Percentiles rank a stretch among this genome's conserved stretches.
Evolutionary conservation across 129 eudicot species (phyloP).

Genomic region (Tagetes patula): DNA sequence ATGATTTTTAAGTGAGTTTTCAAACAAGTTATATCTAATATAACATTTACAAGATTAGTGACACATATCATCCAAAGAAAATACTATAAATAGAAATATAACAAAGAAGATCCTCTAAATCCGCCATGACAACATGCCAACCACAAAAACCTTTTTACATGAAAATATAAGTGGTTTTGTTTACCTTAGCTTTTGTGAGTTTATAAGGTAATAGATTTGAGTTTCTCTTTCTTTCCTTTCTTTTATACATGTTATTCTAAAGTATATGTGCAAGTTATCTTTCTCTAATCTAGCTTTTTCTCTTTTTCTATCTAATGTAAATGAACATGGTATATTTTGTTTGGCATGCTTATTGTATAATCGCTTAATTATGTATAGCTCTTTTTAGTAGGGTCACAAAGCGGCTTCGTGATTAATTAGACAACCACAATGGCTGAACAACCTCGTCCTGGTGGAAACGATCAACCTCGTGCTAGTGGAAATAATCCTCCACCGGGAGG

Average conservation of each 20-base stretch:
- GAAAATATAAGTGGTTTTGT: background rate
- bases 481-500: slow-evolving; percentile 22
- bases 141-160: slow-evolving; percentile 21
- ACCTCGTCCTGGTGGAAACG: slow-evolving; percentile 19
- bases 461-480: slow-evolving; percentile 11
- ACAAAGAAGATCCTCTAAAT: slow-evolving; percentile 29
- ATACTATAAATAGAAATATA: slow-evolving; percentile 23
- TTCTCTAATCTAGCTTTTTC: background rate
- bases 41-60: background rate
- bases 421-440: slow-evolving; percentile 31
- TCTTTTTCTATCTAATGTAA: background rate
- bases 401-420: slow-evolving; percentile 16
- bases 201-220: slow-evolving; percentile 5
- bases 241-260: no score
- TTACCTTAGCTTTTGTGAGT: background rate
- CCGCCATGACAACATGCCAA: slow-evolving; percentile 19
- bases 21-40: no score
- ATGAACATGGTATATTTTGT: slow-evolving; percentile 9
- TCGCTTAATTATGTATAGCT: background rate
- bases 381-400: background rate
- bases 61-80: no score
- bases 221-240: background rate
- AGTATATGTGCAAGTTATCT: no score
- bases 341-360: slow-evolving; percentile 2
- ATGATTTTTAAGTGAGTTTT: no score